Conservation (phyloP, 306 rosid genomes). For the Cucumis hystrix region DNA sequence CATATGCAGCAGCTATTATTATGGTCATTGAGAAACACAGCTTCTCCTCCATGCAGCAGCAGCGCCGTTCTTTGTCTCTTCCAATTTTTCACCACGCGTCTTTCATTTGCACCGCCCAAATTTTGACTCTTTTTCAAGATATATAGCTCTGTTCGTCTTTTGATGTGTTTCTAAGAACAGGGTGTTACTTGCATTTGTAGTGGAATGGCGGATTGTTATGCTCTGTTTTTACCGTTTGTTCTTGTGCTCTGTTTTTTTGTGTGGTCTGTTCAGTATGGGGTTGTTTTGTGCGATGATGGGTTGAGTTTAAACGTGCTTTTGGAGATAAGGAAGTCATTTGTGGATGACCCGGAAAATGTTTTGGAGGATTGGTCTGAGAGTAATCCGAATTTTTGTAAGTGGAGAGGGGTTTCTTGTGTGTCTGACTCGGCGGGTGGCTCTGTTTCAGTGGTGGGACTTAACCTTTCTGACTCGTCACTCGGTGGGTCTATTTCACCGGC, state of each 20-base stretch:
- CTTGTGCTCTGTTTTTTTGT: slow-evolving; percentile 5
- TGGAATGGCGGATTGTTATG: not conserved
- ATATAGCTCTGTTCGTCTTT: not conserved
- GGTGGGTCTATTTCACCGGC: slow-evolving; percentile 53
- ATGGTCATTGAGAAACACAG: not conserved
- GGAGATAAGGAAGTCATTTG: slow-evolving; percentile 54
- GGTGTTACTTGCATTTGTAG: not conserved
- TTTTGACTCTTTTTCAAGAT: not conserved
- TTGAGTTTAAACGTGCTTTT: slow-evolving; percentile 44
- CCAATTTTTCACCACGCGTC: slow-evolving; percentile 3
- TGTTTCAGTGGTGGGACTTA: slow-evolving; percentile 39
- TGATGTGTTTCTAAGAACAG: not conserved
- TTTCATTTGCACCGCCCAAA: not conserved
- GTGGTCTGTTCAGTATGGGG: slow-evolving; percentile 10
- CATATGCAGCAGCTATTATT: not conserved
- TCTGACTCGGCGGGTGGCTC: slow-evolving; percentile 24
- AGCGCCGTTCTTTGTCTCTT: slow-evolving; percentile 1
- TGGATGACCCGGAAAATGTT: slow-evolving; percentile 44
- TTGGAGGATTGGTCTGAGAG: slow-evolving; percentile 54
- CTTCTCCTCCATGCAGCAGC: not conserved
- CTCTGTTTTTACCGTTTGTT: not conserved
- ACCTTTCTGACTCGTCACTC: slow-evolving; percentile 83
- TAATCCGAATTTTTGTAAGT: slow-evolving; percentile 47
- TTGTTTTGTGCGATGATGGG: slow-evolving; percentile 17
- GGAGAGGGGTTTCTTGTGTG: slow-evolving; percentile 69